Conservation (phyloP, 345 rosid species). For the Hirschfeldia incana region DNA sequence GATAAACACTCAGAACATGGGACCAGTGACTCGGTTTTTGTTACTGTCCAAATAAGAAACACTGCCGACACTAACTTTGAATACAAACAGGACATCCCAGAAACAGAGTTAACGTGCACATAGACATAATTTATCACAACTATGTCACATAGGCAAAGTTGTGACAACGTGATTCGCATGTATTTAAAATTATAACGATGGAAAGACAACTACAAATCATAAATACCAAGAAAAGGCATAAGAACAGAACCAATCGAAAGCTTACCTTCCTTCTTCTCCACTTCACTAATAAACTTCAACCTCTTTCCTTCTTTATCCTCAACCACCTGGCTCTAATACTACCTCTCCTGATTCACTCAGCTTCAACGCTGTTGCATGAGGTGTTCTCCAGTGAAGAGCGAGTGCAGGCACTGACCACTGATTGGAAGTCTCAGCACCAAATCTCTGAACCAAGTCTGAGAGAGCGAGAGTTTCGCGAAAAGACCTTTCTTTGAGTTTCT, state of each 20-base stretch:
- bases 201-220: constrained; percentile 38
- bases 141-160: background rate
- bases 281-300: constrained; percentile 66
- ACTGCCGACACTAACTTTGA: background rate
- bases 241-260: constrained; percentile 72
- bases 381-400: constrained; percentile 53
- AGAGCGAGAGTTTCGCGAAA: constrained; percentile 42
- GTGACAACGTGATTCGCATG: background rate
- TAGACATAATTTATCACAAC: background rate
- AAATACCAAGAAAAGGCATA: constrained; percentile 60
- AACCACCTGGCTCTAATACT: no score
- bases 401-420: constrained; percentile 51
- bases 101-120: background rate
- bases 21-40: background rate
- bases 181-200: background rate
- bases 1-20: background rate
- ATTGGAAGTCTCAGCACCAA: constrained; percentile 47
- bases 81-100: background rate
- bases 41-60: background rate
- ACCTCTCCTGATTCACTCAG: constrained; percentile 57
- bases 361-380: constrained; percentile 71
- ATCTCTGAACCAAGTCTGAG: constrained; percentile 49
- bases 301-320: constrained; percentile 58
- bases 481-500: constrained; percentile 57
- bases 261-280: constrained; percentile 64